These are phyloP conservation scores for Heliamphora pulchella DNA, from an alignment of 179 eudicot genomes.

Conservation along the genomic window DNA sequence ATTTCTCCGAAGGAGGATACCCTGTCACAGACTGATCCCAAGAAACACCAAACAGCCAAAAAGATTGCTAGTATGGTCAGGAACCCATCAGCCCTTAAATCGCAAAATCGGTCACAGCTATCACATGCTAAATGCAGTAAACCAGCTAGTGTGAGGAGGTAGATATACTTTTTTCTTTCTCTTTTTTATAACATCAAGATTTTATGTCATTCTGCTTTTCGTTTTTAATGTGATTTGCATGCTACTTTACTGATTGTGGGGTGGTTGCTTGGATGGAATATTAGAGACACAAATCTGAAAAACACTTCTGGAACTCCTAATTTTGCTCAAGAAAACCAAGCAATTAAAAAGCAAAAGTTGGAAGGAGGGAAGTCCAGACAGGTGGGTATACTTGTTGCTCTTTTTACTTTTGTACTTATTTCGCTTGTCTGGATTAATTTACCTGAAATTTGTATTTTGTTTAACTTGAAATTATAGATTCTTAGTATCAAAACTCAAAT, in stretches of 20 bases:
- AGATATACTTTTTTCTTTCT: neutral
- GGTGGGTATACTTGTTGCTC: slow-evolving; percentile 35
- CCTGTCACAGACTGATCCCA: slow-evolving; percentile 25
- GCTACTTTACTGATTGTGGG: slow-evolving; percentile 4
- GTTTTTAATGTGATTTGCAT: neutral
- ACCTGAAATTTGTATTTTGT: slow-evolving; percentile 2
- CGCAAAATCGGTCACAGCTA: slow-evolving; percentile 35
- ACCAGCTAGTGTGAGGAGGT: slow-evolving; percentile 56
- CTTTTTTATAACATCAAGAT: neutral
- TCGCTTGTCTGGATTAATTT: neutral
- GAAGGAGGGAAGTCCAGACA: slow-evolving; percentile 74
- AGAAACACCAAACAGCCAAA: slow-evolving; percentile 50
- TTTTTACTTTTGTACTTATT: neutral
- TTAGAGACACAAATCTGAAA: slow-evolving; percentile 42
- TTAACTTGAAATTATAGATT: slow-evolving; percentile 35
- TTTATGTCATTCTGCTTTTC: neutral
- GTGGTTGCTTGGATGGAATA: neutral
- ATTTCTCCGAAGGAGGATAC: slow-evolving; percentile 24
- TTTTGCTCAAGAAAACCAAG: slow-evolving; percentile 81
- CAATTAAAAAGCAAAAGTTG: slow-evolving; percentile 83
- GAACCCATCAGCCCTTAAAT: slow-evolving; percentile 60
- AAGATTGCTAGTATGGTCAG: slow-evolving; percentile 53
- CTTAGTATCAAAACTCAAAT: slow-evolving; percentile 55
- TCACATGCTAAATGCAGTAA: slow-evolving; percentile 52
- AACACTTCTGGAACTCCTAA: slow-evolving; percentile 47